Evolutionary conservation across 2,329 filamentous ascomycete genomes (phyloP), one percentile per base, ranked within the genome.

Genomic region (Nigrospora sphaerica): DNA sequence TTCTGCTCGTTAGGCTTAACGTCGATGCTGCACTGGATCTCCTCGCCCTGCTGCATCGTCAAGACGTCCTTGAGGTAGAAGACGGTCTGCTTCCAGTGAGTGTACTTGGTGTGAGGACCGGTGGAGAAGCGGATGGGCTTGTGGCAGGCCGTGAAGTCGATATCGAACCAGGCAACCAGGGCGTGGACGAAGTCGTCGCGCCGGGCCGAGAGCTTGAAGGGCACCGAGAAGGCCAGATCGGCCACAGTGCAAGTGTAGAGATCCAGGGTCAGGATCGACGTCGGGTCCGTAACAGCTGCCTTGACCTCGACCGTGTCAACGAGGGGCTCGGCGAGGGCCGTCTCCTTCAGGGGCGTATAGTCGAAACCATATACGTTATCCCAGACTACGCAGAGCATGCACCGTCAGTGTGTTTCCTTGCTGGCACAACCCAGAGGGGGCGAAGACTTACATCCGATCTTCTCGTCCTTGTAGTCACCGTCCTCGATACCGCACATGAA

Each of bases 11-110:
- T 98, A 45, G 93, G 93, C 69, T 83, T 86, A 72, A 92, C 95
- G 53, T 81, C 77, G 36, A 98, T 72, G 32, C 77, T 73, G 60
- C 88, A 88, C 49, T 73, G 70, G 49, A 98, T 77, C 60, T 80
- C 76, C 74, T 98, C 93, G 47, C 86, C 89, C 62, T 88, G 78
- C 68, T 95, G 85, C 34, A 95, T 90, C 16, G 91, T 97, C 54
- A 98, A 74, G 32, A 95, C 88, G 57, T 98, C 91, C 61, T 87
- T 82, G 53, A 98, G 77, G 73, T 98, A 98, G 74, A 98, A 97
- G 52, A 98, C 93, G 12, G 93, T 98, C 76, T 98, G 93, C 75
- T 98, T 98, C 93, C 93, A 98, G 78, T 98, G 93, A 16, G 93
- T 98, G 74, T 97, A 97, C 74, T 96, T 97, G 59, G 92, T 95